Conservation (phyloP, 148 eudicot species). For the Hydrangea macrophylla region DNA sequence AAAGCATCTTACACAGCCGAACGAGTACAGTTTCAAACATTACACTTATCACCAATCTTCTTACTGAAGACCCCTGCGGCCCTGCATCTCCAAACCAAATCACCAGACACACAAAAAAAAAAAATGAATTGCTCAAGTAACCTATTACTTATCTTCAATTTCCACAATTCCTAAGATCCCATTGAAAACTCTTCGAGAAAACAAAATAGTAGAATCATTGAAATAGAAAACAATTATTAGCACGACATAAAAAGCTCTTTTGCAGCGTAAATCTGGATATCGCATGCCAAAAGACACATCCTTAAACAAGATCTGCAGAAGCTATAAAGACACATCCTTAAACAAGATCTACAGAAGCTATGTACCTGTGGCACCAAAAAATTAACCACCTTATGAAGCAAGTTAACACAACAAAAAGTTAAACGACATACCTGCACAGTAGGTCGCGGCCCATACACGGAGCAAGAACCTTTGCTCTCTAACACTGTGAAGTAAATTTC, state of each 20-base stretch:
- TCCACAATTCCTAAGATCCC: background rate
- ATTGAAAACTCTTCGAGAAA: background rate
- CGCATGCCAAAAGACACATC: too few relatives aligned
- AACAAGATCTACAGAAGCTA: background rate
- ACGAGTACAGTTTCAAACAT: too few relatives aligned
- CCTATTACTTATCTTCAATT: background rate
- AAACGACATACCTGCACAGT: conserved; percentile 54
- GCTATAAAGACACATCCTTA: too few relatives aligned
- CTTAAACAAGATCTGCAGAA: too few relatives aligned
- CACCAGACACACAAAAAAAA: background rate
- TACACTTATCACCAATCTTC: background rate
- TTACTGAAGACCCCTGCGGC: background rate
- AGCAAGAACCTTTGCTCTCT: conserved; percentile 65
- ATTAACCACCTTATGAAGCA: background rate
- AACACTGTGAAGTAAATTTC: conserved; percentile 74
- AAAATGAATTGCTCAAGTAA: background rate
- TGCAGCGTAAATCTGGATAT: too few relatives aligned
- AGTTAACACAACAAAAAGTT: background rate
- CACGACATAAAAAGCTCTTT: too few relatives aligned
- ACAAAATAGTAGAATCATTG: background rate
- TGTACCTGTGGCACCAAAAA: background rate
- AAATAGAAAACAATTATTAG: conserved; percentile 2
- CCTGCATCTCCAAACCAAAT: background rate
- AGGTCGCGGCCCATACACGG: conserved; percentile 80
- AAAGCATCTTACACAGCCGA: too few relatives aligned